phyloP scores from a whole-genome alignment of 2,329 filamentous ascomycete genomes.

The Cercospora brassicicola region DNA sequence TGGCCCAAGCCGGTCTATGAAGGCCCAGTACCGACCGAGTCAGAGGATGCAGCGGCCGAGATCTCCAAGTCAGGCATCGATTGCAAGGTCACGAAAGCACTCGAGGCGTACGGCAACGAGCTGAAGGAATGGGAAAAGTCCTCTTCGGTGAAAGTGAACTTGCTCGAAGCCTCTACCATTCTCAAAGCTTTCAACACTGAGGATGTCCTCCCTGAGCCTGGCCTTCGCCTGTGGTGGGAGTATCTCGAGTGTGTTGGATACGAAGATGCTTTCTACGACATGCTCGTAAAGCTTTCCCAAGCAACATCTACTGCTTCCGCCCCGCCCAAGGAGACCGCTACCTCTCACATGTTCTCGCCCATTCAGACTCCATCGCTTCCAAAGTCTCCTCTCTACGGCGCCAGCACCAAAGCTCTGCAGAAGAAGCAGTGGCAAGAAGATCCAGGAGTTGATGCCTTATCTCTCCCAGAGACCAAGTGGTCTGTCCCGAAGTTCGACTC shows the following conservation, averaged over 20 bases:
- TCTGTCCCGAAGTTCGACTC: background rate
- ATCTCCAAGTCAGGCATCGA: constrained; percentile 17
- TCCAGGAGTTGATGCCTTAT: background rate
- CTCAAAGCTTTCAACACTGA: constrained; percentile 44
- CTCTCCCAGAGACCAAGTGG: background rate
- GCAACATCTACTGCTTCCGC: background rate
- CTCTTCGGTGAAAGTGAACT: constrained; percentile 37
- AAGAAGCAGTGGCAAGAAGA: background rate
- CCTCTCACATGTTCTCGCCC: background rate
- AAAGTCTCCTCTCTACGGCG: constrained; percentile 1
- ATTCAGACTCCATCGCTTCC: background rate
- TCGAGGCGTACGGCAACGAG: constrained; percentile 40
- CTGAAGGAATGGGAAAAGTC: constrained; percentile 46
- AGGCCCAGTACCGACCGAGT: constrained; percentile 37
- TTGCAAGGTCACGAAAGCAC: constrained; percentile 35
- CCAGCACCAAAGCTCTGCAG: constrained; percentile 1
- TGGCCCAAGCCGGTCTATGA: constrained; percentile 45
- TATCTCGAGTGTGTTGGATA: constrained; percentile 49
- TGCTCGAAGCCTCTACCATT: constrained; percentile 42
- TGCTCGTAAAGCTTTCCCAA: constrained; percentile 37
- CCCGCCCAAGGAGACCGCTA: background rate
- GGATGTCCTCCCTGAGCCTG: constrained; percentile 42
- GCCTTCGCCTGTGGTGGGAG: constrained; percentile 51
- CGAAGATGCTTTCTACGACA: constrained; percentile 45
- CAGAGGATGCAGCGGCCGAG: constrained; percentile 8